These are phyloP conservation scores for Solanum virginianum DNA, from an alignment of 257 asterid species.

Conservation along the genomic window DNA sequence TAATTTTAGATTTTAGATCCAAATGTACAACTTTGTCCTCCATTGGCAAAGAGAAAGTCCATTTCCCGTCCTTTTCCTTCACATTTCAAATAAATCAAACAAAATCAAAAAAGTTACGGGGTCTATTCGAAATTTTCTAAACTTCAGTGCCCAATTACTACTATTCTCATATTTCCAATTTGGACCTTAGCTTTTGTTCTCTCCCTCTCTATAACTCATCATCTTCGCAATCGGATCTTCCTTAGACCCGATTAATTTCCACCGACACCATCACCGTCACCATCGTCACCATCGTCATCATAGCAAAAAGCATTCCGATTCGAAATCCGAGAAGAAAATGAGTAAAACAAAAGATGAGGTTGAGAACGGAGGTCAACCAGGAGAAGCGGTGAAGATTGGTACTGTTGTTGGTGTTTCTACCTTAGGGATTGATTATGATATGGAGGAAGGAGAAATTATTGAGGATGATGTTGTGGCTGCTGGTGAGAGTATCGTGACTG, in stretches of 20 bases:
- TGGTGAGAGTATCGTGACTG: neutral
- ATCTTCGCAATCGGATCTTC: neutral
- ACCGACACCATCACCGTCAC: constrained; percentile 58
- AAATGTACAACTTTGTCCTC: neutral
- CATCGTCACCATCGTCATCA: constrained; percentile 47
- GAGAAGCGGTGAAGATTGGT: constrained; percentile 12
- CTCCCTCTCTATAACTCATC: neutral
- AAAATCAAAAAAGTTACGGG: neutral
- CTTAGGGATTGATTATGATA: constrained; percentile 61
- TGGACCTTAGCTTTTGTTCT: neutral
- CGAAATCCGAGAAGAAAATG: neutral
- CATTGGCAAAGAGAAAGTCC: neutral
- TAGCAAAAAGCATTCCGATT: constrained; percentile 28
- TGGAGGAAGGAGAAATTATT: constrained; percentile 97
- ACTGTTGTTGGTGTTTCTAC: constrained; percentile 22
- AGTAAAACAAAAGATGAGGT: neutral
- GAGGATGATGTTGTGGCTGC: constrained; percentile 34
- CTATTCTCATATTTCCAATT: neutral
- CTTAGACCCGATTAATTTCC: constrained; percentile 6
- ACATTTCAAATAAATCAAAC: neutral
- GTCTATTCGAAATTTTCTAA: neutral
- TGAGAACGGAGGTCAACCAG: neutral
- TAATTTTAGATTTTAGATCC: no score
- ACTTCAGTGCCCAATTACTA: neutral
- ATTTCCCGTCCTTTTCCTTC: neutral